These are phyloP conservation scores for Capsicum rhomboideum DNA, from an alignment of 257 asterid genomes.

Conservation along the genomic window DNA sequence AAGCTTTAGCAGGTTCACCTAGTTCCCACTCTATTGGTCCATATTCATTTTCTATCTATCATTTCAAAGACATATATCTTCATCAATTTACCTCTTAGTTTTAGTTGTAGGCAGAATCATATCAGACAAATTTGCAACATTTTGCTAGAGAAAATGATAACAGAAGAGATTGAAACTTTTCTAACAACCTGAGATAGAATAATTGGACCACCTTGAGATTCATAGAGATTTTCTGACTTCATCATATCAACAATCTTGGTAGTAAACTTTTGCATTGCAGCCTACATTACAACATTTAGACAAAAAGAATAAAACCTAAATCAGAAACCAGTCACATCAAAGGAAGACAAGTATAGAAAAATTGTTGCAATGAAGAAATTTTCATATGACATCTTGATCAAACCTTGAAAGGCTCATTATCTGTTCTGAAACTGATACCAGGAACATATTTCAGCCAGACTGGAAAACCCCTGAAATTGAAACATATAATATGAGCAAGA, in stretches of 20 bases:
- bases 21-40: slow-evolving; percentile 91
- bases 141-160: neutral
- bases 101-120: neutral
- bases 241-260: slow-evolving; percentile 93
- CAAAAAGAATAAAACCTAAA: slow-evolving; percentile 1
- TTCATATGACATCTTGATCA: neutral
- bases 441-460: slow-evolving; percentile 44
- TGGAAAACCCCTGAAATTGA: slow-evolving; percentile 36
- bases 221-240: slow-evolving; percentile 72
- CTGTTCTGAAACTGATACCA: slow-evolving; percentile 37
- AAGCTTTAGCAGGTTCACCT: slow-evolving; percentile 72
- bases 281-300: slow-evolving; percentile 33
- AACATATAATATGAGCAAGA: neutral
- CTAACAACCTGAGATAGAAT: slow-evolving; percentile 80
- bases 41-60: slow-evolving; percentile 90
- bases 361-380: neutral
- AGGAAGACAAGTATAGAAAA: neutral
- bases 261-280: slow-evolving; percentile 93
- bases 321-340: slow-evolving; percentile 7
- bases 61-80: neutral
- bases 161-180: neutral
- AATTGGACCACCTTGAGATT: slow-evolving; percentile 95
- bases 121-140: neutral
- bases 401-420: slow-evolving; percentile 44
- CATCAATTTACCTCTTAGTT: neutral